Conservation (phyloP, 805 yeast species). For the Citeromyces nyonsensis region DNA sequence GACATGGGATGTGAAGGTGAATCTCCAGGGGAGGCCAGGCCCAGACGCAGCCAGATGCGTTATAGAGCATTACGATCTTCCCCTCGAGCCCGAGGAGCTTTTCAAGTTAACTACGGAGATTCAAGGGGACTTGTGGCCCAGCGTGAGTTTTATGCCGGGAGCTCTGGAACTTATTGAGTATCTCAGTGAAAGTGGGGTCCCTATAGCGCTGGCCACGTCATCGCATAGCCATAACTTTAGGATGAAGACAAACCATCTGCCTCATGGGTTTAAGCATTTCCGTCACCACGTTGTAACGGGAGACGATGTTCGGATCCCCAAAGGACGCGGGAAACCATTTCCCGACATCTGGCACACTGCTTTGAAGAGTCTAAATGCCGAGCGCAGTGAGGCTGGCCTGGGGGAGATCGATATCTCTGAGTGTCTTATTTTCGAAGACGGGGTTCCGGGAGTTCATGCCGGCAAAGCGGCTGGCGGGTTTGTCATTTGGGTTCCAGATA, state of each 20-base stretch:
- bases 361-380: conserved; percentile 47
- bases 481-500: conserved; percentile 93
- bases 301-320: conserved; percentile 71
- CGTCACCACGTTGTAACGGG: conserved; percentile 63
- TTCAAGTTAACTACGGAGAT: conserved; percentile 30
- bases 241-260: conserved; percentile 61
- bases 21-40: conserved; percentile 88
- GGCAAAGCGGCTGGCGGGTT: conserved; percentile 73
- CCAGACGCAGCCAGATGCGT: conserved; percentile 51
- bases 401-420: conserved; percentile 52
- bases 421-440: conserved; percentile 89
- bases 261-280: conserved; percentile 49
- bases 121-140: conserved; percentile 48
- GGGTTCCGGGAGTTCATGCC: conserved; percentile 78
- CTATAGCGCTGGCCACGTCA: conserved; percentile 86
- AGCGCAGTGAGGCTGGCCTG: conserved; percentile 23
- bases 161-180: conserved; percentile 52
- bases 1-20: conserved; percentile 82
- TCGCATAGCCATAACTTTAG: conserved; percentile 45
- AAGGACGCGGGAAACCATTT: conserved; percentile 82
- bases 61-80: conserved; percentile 49
- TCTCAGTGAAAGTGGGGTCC: conserved; percentile 37
- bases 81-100: conserved; percentile 45
- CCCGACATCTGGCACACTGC: conserved; percentile 92
- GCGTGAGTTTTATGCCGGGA: conserved; percentile 65